Percentiles rank a stretch among this genome's conserved stretches.
phyloP scores from a whole-genome alignment of 169 alveolate species.

The Plasmodium adleri region DNA sequence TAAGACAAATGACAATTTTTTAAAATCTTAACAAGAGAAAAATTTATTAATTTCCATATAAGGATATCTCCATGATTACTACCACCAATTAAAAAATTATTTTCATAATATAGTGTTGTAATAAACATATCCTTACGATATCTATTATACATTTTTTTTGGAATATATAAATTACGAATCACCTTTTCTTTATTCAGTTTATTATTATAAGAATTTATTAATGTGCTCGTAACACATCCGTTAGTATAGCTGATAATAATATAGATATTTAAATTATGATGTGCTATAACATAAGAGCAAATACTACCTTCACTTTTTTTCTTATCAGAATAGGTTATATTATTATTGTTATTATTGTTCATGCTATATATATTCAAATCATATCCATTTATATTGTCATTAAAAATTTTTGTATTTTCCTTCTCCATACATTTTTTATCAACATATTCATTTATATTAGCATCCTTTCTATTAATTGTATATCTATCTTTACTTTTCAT shows the following conservation, averaged over 20 bases:
- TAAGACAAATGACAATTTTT: constrained; percentile 57
- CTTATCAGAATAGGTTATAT: background rate
- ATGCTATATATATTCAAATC: background rate
- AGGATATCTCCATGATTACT: constrained; percentile 51
- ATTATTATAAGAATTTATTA: constrained; percentile 44
- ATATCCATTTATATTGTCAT: background rate
- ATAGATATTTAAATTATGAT: constrained; percentile 34
- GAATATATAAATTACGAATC: constrained; percentile 9
- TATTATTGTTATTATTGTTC: background rate
- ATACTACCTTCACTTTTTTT: background rate
- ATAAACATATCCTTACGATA: constrained; percentile 19
- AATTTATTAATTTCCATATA: constrained; percentile 40
- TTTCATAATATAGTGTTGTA: constrained; percentile 32
- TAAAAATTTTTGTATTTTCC: background rate
- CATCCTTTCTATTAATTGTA: background rate
- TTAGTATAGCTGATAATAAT: constrained; percentile 28
- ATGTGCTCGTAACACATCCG: constrained; percentile 30
- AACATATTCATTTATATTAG: background rate
- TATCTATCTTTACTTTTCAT: background rate
- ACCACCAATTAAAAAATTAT: constrained; percentile 44
- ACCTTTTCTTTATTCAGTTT: constrained; percentile 8
- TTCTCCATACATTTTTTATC: background rate
- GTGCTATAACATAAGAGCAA: constrained; percentile 43
- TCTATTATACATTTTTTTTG: background rate
- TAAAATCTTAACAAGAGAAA: constrained; percentile 23